phyloP scores from a whole-genome alignment of 1,139 yeast genomes.

The Scheffersomyces titani region DNA sequence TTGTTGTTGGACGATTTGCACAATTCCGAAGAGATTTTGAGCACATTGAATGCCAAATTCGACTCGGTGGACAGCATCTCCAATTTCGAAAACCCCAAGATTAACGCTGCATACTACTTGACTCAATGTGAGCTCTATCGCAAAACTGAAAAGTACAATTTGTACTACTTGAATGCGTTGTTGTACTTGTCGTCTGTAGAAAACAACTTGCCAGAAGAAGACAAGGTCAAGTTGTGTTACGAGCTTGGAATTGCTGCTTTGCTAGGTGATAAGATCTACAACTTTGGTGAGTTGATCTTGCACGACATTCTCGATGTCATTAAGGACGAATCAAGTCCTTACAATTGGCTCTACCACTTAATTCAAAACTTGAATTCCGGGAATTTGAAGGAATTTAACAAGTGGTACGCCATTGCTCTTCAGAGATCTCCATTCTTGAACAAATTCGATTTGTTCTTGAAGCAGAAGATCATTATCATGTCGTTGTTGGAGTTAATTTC shows the following conservation, averaged over 20 bases:
- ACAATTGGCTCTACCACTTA: constrained; percentile 74
- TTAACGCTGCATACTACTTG: constrained; percentile 82
- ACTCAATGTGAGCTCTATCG: constrained; percentile 79
- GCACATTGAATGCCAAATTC: constrained; percentile 56
- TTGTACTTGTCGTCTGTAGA: constrained; percentile 55
- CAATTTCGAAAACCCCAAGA: constrained; percentile 64
- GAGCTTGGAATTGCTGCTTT: constrained; percentile 87
- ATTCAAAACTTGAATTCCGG: constrained; percentile 77
- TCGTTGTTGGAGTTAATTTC: constrained; percentile 88
- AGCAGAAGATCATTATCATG: constrained; percentile 91
- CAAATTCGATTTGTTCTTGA: constrained; percentile 64
- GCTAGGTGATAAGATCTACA: constrained; percentile 88
- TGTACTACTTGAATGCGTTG: constrained; percentile 67
- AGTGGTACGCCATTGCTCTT: constrained; percentile 39
- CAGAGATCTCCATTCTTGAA: constrained; percentile 60
- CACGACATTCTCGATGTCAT: constrained; percentile 77
- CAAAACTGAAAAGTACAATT: constrained; percentile 73
- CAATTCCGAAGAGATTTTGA: constrained; percentile 71
- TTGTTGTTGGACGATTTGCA: constrained; percentile 58
- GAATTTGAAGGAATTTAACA: constrained; percentile 62
- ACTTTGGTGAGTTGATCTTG: constrained; percentile 90
- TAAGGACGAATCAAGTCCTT: constrained; percentile 43
- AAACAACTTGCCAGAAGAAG: constrained; percentile 19
- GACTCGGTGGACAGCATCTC: constrained; percentile 39
- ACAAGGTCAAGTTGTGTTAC: constrained; percentile 56